phyloP scores from a whole-genome alignment of 768 basidiomycete species.

The Sarcodon aspratus region DNA sequence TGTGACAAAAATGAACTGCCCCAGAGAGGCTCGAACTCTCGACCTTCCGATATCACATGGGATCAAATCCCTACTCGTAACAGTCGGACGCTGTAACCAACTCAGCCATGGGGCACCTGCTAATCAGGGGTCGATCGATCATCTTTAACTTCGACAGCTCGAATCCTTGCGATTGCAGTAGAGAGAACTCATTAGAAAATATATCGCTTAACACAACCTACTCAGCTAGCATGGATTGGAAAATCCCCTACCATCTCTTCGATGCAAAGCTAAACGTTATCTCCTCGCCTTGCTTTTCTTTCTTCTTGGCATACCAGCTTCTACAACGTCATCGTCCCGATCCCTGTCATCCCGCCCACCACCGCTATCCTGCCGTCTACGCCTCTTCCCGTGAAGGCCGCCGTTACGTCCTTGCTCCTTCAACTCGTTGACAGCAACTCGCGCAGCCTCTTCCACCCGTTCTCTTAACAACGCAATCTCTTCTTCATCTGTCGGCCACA shows the following conservation, averaged over 20 bases:
- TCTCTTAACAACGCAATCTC: constrained; percentile 82
- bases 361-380: constrained; percentile 34
- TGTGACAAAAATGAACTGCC: too few species aligned
- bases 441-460: constrained; percentile 76
- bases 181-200: too few species aligned
- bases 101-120: background rate
- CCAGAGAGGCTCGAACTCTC: too few species aligned
- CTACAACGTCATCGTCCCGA: constrained; percentile 85
- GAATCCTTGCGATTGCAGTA: too few species aligned
- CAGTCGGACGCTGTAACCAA: background rate
- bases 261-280: too few species aligned
- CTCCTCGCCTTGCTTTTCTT: constrained; percentile 34
- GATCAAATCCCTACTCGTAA: background rate
- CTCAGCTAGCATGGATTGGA: too few species aligned
- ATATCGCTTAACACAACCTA: too few species aligned
- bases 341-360: constrained; percentile 66
- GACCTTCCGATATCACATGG: too few species aligned
- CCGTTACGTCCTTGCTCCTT: constrained; percentile 59
- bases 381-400: constrained; percentile 34
- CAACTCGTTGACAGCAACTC: constrained; percentile 69
- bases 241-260: too few species aligned
- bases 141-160: too few species aligned
- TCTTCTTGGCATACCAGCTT: constrained; percentile 80
- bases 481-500: constrained; percentile 80
- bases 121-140: too few species aligned